phyloP scores from a whole-genome alignment of 2,329 filamentous ascomycete genomes.

The Cytospora mali region DNA sequence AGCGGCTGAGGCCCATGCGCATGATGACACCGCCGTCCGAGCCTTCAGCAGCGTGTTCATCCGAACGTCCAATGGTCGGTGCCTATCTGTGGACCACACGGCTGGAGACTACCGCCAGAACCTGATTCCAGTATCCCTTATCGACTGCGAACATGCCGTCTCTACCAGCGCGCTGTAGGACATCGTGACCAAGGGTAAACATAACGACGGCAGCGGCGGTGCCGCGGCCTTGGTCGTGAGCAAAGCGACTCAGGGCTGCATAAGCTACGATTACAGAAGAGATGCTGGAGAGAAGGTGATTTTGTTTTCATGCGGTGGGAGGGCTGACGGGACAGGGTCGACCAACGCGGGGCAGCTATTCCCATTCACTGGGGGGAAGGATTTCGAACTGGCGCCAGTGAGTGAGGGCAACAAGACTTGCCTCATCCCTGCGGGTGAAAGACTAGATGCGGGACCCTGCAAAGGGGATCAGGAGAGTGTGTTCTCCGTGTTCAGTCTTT shows the following conservation, averaged over 20 bases:
- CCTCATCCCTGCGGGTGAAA: conserved; percentile 42
- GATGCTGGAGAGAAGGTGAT: conserved; percentile 49
- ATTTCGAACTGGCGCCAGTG: conserved; percentile 48
- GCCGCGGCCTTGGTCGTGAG: conserved; percentile 51
- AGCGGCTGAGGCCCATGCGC: conserved; percentile 51
- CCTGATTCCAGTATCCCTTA: conserved; percentile 52
- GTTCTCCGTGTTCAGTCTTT: conserved; percentile 36
- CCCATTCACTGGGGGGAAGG: conserved; percentile 46
- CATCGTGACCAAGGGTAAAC: conserved; percentile 51
- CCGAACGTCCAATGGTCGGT: conserved; percentile 51
- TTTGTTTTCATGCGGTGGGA: conserved; percentile 56
- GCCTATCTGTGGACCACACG: conserved; percentile 54
- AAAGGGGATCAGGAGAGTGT: conserved; percentile 36
- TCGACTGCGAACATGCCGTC: conserved; percentile 43
- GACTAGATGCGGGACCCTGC: conserved; percentile 37
- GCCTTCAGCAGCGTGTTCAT: conserved; percentile 50
- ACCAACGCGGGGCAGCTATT: conserved; percentile 39
- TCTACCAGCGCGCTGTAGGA: conserved; percentile 53
- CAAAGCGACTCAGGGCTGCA: conserved; percentile 53
- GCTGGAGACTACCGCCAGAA: conserved; percentile 59
- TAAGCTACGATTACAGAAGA: conserved; percentile 52
- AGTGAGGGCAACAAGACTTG: conserved; percentile 49
- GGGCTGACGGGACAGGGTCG: conserved; percentile 16
- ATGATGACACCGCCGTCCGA: conserved; percentile 50
- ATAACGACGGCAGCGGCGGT: conserved; percentile 46